A percentile compares a stretch with the other conserved stretches of the same genome.
Evolutionary conservation across 352 stramenopile species (phyloP).

Genomic region (Phytophthora tubulina): DNA sequence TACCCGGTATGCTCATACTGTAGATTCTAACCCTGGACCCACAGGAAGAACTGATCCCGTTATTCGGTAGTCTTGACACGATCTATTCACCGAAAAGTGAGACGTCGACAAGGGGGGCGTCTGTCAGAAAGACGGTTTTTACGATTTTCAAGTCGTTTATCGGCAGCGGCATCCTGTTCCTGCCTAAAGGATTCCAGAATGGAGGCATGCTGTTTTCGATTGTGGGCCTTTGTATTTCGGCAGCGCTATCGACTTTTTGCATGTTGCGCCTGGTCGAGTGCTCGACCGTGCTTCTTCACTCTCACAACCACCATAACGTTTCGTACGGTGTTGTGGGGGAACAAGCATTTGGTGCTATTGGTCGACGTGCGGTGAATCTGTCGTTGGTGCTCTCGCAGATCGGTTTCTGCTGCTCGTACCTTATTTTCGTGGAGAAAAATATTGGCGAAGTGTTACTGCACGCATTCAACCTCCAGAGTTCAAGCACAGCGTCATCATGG

Average conservation of each 20-base stretch:
- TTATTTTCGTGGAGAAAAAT: constrained; percentile 79
- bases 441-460: constrained; percentile 62
- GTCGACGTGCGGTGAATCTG: constrained; percentile 60
- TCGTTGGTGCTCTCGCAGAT: constrained; percentile 74
- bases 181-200: constrained; percentile 70
- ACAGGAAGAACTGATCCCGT: constrained; percentile 33
- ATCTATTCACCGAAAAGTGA: constrained; percentile 16
- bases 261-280: constrained; percentile 69
- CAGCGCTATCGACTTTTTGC: constrained; percentile 61
- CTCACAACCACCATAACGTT: constrained; percentile 36
- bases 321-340: constrained; percentile 68
- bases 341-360: constrained; percentile 49
- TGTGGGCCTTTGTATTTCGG: constrained; percentile 55
- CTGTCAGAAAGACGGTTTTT: constrained; percentile 62
- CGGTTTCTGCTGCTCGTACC: constrained; percentile 77
- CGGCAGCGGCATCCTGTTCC: constrained; percentile 68
- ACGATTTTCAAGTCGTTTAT: constrained; percentile 78
- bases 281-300: constrained; percentile 43
- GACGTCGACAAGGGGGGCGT: constrained; percentile 37
- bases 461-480: constrained; percentile 50
- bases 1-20: too few relatives aligned
- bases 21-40: background rate
- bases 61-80: constrained; percentile 27
- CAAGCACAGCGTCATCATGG: constrained; percentile 51
- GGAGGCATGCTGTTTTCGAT: constrained; percentile 76